These are phyloP conservation scores for Adansonia rubrostipa DNA, from an alignment of 441 rosid species.

Conservation along the genomic window DNA sequence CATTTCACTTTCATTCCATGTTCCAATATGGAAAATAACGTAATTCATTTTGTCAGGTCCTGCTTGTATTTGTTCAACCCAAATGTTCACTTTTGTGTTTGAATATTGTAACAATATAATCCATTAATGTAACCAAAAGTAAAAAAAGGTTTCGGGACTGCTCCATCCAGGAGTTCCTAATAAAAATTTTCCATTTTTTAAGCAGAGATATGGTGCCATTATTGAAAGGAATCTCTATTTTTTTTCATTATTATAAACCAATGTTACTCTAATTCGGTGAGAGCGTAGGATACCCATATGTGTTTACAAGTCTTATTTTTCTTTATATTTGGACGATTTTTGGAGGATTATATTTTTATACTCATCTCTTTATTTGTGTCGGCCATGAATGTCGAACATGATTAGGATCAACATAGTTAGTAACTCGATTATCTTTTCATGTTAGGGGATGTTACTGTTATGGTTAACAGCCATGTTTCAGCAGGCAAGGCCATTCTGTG, in stretches of 20 bases:
- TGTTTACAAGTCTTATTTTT: background rate
- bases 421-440: background rate
- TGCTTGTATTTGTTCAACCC: background rate
- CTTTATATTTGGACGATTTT: too few species aligned
- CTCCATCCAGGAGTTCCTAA: background rate
- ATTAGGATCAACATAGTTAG: too few species aligned
- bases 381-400: too few species aligned
- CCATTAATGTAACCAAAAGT: background rate
- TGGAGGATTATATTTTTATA: too few species aligned
- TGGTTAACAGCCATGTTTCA: slow-evolving; percentile 59
- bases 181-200: background rate
- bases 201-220: background rate
- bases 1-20: background rate
- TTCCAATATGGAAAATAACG: slow-evolving; percentile 3
- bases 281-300: too few species aligned
- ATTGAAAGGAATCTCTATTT: background rate
- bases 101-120: too few species aligned
- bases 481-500: slow-evolving; percentile 47
- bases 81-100: background rate
- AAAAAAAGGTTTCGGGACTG: background rate
- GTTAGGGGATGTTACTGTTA: slow-evolving; percentile 53
- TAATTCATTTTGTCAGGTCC: background rate
- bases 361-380: too few species aligned
- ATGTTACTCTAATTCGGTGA: too few species aligned
- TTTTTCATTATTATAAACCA: background rate